Conservation (phyloP, 2,329 filamentous ascomycete genomes). For the Nannizziopsis barbatae region DNA sequence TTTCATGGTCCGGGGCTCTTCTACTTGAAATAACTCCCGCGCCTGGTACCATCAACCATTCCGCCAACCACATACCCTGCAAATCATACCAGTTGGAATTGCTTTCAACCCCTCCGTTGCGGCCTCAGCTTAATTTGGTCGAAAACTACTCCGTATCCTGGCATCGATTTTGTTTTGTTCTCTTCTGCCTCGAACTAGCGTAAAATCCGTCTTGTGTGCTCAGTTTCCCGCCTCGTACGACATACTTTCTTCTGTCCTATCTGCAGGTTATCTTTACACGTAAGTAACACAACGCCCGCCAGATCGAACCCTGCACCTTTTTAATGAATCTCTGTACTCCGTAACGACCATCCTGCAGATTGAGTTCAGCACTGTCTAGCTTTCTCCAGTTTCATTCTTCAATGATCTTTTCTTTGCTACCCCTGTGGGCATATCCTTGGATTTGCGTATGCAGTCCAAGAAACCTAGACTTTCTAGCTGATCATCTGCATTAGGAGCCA, state of each 20-base stretch:
- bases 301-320: not conserved
- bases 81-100: constrained; percentile 1
- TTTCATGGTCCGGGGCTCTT: not conserved
- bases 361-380: constrained; percentile 1
- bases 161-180: not conserved
- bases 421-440: not conserved
- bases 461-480: constrained; percentile 1
- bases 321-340: not conserved
- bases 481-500: not conserved
- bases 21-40: not conserved
- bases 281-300: not conserved
- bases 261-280: not conserved
- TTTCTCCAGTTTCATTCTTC: not conserved
- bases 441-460: not conserved
- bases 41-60: constrained; percentile 1
- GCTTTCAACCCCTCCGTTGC: not conserved
- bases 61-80: constrained; percentile 8
- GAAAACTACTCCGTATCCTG: not conserved
- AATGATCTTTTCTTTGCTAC: not conserved
- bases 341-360: constrained; percentile 4
- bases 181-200: not conserved
- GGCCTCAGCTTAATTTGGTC: not conserved
- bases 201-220: not conserved
- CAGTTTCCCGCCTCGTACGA: too few relatives aligned
- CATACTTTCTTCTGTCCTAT: not conserved